Evolutionary conservation across 306 rosid species (phyloP).

Genomic region (Cicer yamashitae): DNA sequence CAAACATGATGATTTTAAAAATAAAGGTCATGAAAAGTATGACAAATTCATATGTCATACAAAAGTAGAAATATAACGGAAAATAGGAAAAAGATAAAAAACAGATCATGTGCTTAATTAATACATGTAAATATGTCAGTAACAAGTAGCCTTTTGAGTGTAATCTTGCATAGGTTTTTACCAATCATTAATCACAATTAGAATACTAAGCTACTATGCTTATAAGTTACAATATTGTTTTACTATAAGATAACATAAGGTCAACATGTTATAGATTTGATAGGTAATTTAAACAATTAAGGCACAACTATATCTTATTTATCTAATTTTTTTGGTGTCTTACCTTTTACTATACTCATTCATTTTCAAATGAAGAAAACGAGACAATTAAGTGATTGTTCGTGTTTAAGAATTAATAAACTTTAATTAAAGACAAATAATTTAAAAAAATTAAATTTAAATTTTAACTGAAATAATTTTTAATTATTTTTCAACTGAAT

Average conservation of each 20-base stretch:
- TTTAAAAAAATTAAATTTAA: no score
- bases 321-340: not conserved
- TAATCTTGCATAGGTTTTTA: slow-evolving; percentile 5
- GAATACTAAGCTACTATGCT: slow-evolving; percentile 6
- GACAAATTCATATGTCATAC: no score
- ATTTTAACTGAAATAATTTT: no score
- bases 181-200: slow-evolving; percentile 23
- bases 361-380: not conserved
- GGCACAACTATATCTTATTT: not conserved
- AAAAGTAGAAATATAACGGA: no score
- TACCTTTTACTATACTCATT: not conserved
- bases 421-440: no score
- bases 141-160: not conserved
- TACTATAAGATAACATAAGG: slow-evolving; percentile 38
- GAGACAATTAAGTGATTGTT: no score
- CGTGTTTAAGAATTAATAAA: no score
- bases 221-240: slow-evolving; percentile 13
- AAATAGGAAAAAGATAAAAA: no score
- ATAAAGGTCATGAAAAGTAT: no score
- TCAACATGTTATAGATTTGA: slow-evolving; percentile 13
- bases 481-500: no score
- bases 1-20: not conserved
- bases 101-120: not conserved
- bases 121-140: slow-evolving; percentile 2
- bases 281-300: not conserved